These are phyloP conservation scores for Hypoxylon sp. DNA, from an alignment of 2,329 filamentous ascomycete species.

Conservation along the genomic window DNA sequence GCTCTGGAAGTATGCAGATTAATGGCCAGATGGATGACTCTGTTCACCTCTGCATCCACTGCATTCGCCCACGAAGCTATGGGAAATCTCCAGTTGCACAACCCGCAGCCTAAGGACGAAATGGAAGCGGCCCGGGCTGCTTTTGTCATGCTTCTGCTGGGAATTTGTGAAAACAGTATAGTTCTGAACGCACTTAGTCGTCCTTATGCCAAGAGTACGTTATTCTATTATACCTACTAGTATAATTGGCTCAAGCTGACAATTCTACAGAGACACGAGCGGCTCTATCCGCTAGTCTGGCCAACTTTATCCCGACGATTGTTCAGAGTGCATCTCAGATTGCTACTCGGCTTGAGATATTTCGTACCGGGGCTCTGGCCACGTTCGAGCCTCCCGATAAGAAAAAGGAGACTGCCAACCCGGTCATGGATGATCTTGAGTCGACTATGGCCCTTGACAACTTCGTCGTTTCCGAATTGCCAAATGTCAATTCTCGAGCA, in stretches of 20 bases:
- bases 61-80: constrained; percentile 59
- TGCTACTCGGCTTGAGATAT: constrained; percentile 62
- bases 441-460: constrained; percentile 64
- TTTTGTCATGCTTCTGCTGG: constrained; percentile 69
- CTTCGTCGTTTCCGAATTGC: constrained; percentile 69
- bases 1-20: constrained; percentile 59
- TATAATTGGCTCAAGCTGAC: constrained; percentile 13
- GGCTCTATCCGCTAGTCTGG: constrained; percentile 59
- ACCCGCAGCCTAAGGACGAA: constrained; percentile 60
- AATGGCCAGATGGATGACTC: constrained; percentile 66
- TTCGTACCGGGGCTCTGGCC: constrained; percentile 64
- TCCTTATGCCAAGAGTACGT: constrained; percentile 61
- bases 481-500: constrained; percentile 77
- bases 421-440: constrained; percentile 66
- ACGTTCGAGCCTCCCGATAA: constrained; percentile 63
- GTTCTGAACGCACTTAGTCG: constrained; percentile 64
- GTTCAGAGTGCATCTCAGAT: constrained; percentile 65
- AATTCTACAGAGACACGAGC: too few relatives aligned
- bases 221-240: too few relatives aligned
- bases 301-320: constrained; percentile 63
- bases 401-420: constrained; percentile 58
- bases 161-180: constrained; percentile 66
- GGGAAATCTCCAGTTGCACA: constrained; percentile 52
- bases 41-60: constrained; percentile 62
- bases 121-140: constrained; percentile 69